Conservation (phyloP, 108 stramenopile genomes). For the Nitzschia putrida region DNA sequence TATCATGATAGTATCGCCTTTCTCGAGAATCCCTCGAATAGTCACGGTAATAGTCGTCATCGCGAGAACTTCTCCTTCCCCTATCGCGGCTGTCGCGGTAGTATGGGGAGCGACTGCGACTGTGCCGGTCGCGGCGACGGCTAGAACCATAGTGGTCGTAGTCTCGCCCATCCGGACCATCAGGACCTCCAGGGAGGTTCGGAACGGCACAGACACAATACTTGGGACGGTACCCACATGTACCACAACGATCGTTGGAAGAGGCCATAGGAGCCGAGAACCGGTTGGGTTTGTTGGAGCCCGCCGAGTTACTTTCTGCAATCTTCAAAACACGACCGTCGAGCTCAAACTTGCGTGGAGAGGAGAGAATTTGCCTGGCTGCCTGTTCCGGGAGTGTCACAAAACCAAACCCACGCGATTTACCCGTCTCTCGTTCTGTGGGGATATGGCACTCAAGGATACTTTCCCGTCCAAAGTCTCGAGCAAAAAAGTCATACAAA, state of each 20-base stretch:
- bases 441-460: conserved; percentile 88
- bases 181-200: conserved; percentile 43
- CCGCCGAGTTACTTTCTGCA: conserved; percentile 82
- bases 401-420: conserved; percentile 87
- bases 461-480: conserved; percentile 71
- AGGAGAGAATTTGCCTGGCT: conserved; percentile 59
- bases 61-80: conserved; percentile 47
- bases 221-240: conserved; percentile 83
- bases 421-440: conserved; percentile 75
- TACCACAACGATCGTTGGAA: conserved; percentile 62
- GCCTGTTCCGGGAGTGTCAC: conserved; percentile 75
- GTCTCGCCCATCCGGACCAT: conserved; percentile 41
- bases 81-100: conserved; percentile 44
- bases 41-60: conserved; percentile 30
- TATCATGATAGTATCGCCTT: conserved; percentile 34
- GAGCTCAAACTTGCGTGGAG: conserved; percentile 70
- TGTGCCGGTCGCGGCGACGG: conserved; percentile 51
- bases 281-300: conserved; percentile 56
- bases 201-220: conserved; percentile 74
- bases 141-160: conserved; percentile 45
- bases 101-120: conserved; percentile 64
- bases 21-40: conserved; percentile 30
- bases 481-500: conserved; percentile 76
- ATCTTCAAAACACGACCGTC: conserved; percentile 78
- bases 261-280: conserved; percentile 19